phyloP scores from a whole-genome alignment of 164 flowering plant species.

The Tinospora cordifolia region DNA sequence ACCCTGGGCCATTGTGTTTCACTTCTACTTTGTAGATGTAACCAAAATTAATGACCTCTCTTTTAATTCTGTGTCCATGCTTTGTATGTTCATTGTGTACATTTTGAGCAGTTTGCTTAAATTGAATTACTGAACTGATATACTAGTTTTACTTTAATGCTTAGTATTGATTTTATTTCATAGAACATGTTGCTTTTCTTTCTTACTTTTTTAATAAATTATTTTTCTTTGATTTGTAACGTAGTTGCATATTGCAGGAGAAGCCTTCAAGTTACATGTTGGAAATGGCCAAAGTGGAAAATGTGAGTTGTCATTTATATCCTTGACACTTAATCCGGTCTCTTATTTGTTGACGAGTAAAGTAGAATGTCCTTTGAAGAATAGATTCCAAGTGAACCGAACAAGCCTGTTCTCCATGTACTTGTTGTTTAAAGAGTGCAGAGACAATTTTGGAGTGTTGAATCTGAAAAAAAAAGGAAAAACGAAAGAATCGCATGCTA shows the following conservation, averaged over 20 bases:
- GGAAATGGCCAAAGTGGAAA: constrained; percentile 72
- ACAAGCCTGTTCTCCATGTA: background rate
- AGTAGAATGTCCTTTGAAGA: background rate
- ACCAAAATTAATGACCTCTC: no score
- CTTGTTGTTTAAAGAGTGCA: background rate
- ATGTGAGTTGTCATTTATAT: constrained; percentile 36
- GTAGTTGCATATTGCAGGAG: constrained; percentile 38
- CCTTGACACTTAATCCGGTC: background rate
- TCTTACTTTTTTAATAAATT: background rate
- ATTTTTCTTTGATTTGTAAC: background rate
- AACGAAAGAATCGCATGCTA: background rate
- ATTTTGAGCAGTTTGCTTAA: background rate
- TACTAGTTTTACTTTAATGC: background rate
- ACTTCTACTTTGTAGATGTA: background rate
- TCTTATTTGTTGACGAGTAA: background rate
- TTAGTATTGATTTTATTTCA: background rate
- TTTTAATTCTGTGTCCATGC: no score
- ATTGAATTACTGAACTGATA: background rate
- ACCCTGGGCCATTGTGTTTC: background rate
- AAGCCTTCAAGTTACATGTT: constrained; percentile 66
- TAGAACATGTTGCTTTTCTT: background rate
- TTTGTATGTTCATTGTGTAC: background rate
- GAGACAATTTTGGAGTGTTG: background rate
- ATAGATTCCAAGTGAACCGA: no score
- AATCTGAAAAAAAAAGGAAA: background rate